Evolutionary conservation across 2,329 filamentous ascomycete species (phyloP).

Genomic region (Fonsecaea pugnacius): DNA sequence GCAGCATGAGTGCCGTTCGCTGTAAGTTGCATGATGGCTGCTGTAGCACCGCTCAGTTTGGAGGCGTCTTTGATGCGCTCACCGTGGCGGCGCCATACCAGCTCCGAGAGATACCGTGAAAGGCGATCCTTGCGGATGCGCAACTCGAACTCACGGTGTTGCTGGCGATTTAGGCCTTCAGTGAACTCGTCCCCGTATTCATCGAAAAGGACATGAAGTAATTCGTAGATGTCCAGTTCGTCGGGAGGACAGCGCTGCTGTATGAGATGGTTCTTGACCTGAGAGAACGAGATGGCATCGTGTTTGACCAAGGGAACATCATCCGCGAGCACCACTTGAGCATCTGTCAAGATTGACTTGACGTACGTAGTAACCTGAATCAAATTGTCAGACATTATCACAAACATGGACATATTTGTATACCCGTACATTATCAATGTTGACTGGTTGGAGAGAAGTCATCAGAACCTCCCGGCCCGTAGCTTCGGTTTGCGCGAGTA

Average conservation of each 20-base stretch:
- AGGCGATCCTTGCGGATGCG: slow-evolving; percentile 56
- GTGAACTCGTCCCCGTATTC: slow-evolving; percentile 54
- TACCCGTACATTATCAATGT: slow-evolving; percentile 9
- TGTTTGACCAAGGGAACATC: slow-evolving; percentile 61
- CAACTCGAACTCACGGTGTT: slow-evolving; percentile 47
- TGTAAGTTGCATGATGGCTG: slow-evolving; percentile 75
- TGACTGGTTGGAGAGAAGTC: slow-evolving; percentile 25
- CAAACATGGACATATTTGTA: neutral
- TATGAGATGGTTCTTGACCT: slow-evolving; percentile 38
- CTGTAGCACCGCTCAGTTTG: slow-evolving; percentile 75
- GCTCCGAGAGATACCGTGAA: slow-evolving; percentile 47
- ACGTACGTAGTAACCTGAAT: slow-evolving; percentile 21
- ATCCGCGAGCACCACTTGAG: slow-evolving; percentile 54
- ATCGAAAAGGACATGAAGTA: slow-evolving; percentile 84
- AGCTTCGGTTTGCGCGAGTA: slow-evolving; percentile 11
- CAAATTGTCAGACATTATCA: slow-evolving; percentile 10
- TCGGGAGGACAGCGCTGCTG: slow-evolving; percentile 34
- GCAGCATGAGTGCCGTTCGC: slow-evolving; percentile 80
- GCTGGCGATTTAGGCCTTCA: slow-evolving; percentile 45
- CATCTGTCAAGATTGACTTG: slow-evolving; percentile 25
- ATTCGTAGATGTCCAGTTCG: slow-evolving; percentile 71
- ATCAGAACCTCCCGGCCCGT: slow-evolving; percentile 12
- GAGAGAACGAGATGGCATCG: slow-evolving; percentile 40
- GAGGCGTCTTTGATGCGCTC: slow-evolving; percentile 58
- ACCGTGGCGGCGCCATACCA: slow-evolving; percentile 66